Evolutionary conservation across 2,329 filamentous ascomycete species (phyloP).

Genomic region (Hypocreales sp.): DNA sequence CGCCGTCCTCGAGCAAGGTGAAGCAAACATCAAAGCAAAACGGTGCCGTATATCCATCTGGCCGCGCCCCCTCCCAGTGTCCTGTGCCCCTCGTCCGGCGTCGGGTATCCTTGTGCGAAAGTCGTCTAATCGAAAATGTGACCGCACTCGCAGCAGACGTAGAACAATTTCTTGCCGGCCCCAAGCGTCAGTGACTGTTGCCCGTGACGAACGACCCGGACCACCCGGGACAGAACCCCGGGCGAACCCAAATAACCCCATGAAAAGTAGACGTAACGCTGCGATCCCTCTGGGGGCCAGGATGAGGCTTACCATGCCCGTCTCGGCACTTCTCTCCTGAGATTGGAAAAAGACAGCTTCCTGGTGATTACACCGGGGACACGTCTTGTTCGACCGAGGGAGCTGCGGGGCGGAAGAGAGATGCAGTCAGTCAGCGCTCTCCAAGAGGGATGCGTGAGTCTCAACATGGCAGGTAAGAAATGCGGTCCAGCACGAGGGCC

Average conservation of each 20-base stretch:
- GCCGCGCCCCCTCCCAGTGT: no score
- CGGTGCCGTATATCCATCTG: no score
- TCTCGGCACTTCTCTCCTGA: slow-evolving; percentile 90
- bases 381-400: slow-evolving; percentile 73
- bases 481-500: background rate
- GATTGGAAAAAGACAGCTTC: slow-evolving; percentile 99
- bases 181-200: slow-evolving; percentile 4
- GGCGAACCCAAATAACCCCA: no score
- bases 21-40: no score
- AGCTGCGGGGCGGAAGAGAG: slow-evolving; percentile 46
- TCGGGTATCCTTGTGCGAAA: no score
- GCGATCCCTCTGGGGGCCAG: no score
- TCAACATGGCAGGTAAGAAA: slow-evolving; percentile 6
- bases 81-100: no score
- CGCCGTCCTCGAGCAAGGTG: no score
- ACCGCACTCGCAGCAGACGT: slow-evolving; percentile 88
- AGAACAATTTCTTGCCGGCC: slow-evolving; percentile 63
- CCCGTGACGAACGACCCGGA: background rate
- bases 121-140: slow-evolving; percentile 70
- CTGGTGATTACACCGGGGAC: slow-evolving; percentile 69
- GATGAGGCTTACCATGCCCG: slow-evolving; percentile 97
- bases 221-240: no score
- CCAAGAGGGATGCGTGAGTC: slow-evolving; percentile 11
- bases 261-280: no score
- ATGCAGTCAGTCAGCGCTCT: slow-evolving; percentile 26